Conservation (phyloP, 306 rosid species). For the Cyamopsis tetragonoloba region DNA sequence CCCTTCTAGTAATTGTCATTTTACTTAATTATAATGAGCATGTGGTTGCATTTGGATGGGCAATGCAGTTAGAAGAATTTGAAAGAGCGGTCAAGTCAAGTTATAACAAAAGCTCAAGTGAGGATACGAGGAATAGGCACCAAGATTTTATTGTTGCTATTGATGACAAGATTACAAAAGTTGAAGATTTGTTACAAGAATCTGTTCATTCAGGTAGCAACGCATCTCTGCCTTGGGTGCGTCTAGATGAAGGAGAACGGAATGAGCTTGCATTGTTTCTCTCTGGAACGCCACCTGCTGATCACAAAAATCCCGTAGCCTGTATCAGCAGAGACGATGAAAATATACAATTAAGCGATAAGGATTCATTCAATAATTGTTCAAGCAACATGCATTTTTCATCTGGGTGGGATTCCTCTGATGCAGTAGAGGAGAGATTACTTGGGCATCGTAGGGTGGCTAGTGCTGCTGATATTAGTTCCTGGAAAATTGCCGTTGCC, state of each 20-base stretch:
- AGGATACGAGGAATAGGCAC: slow-evolving; percentile 69
- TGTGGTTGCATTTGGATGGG: slow-evolving; percentile 26
- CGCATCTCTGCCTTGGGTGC: slow-evolving; percentile 63
- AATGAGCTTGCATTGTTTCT: slow-evolving; percentile 84
- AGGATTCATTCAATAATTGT: slow-evolving; percentile 28
- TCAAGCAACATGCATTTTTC: slow-evolving; percentile 32
- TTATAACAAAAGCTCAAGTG: slow-evolving; percentile 50
- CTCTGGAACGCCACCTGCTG: slow-evolving; percentile 42
- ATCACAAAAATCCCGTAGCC: slow-evolving; percentile 18
- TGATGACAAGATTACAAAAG: slow-evolving; percentile 46
- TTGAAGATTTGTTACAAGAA: slow-evolving; percentile 52
- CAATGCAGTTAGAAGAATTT: slow-evolving; percentile 86
- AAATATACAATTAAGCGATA: slow-evolving; percentile 30
- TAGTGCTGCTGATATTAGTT: slow-evolving; percentile 79
- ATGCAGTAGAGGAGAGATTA: slow-evolving; percentile 39
- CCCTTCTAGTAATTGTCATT: neutral
- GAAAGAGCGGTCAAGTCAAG: slow-evolving; percentile 64
- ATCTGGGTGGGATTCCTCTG: slow-evolving; percentile 35
- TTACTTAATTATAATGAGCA: neutral
- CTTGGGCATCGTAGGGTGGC: slow-evolving; percentile 89
- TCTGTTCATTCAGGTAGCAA: slow-evolving; percentile 49
- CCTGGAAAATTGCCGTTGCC: slow-evolving; percentile 75
- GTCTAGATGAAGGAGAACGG: slow-evolving; percentile 76
- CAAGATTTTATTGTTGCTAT: slow-evolving; percentile 66
- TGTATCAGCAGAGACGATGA: slow-evolving; percentile 30